These are phyloP conservation scores for Aureobasidium pullulans DNA, from an alignment of 2,329 filamentous ascomycete genomes.

Conservation along the genomic window DNA sequence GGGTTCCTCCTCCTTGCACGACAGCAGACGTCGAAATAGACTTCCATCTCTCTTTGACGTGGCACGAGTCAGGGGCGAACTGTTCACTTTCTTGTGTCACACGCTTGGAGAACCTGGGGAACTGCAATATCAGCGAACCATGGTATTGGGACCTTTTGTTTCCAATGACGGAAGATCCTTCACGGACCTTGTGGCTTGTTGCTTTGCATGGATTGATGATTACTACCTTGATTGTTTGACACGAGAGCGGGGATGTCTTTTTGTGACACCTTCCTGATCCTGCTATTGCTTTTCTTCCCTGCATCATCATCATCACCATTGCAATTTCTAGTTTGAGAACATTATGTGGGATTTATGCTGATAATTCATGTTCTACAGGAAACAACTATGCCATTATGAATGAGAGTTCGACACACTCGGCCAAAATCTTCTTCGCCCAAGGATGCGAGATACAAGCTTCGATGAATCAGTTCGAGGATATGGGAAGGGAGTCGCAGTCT, in stretches of 20 bases:
- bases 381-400: constrained; percentile 93
- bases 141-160: background rate
- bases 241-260: background rate
- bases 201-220: background rate
- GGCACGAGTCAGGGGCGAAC: background rate
- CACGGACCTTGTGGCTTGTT: background rate
- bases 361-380: constrained; percentile 45
- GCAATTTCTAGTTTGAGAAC: background rate
- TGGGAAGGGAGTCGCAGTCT: constrained; percentile 15
- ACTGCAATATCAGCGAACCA: background rate
- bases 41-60: background rate
- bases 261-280: background rate
- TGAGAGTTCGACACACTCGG: constrained; percentile 56
- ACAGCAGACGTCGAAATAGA: constrained; percentile 10
- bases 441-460: constrained; percentile 53
- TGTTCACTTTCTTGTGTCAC: background rate
- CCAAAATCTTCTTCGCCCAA: constrained; percentile 87
- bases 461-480: background rate
- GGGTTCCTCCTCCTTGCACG: background rate
- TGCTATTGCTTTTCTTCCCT: background rate
- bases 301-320: no score
- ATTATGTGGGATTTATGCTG: background rate
- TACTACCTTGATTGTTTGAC: background rate
- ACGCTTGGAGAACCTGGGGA: background rate
- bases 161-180: background rate